Conservation (phyloP, 148 eudicot species). For the Chenopodium quinoa region DNA sequence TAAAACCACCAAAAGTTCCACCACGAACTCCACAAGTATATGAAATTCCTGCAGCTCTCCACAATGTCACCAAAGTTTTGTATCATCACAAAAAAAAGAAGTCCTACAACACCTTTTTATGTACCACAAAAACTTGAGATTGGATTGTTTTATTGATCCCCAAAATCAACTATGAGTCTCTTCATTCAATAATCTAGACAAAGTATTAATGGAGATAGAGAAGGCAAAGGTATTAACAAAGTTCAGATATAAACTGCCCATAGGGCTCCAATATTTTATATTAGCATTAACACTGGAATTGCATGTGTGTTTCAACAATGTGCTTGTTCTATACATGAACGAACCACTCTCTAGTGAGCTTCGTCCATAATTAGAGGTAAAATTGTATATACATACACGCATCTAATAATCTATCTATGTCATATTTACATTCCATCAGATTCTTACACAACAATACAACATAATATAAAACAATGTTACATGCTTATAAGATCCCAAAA, state of each 20-base stretch:
- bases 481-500: not conserved
- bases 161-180: not conserved
- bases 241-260: not conserved
- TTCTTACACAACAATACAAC: not conserved
- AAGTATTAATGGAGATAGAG: not conserved
- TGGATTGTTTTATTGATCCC: not conserved
- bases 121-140: not conserved
- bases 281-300: not conserved
- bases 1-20: not conserved
- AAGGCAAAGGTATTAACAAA: not conserved
- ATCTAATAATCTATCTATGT: not conserved
- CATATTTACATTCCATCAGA: slow-evolving; percentile 12
- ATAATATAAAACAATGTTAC: not conserved
- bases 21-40: not conserved
- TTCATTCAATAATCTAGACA: not conserved
- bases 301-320: not conserved
- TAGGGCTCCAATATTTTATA: not conserved
- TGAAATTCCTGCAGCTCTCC: not conserved
- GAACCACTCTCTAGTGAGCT: not conserved
- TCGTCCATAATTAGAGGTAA: not conserved
- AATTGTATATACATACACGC: not conserved
- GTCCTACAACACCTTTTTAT: not conserved
- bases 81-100: not conserved
- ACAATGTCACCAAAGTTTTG: not conserved
- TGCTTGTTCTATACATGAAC: not conserved